These are phyloP conservation scores for Nemania bipapillata DNA, from an alignment of 2,329 filamentous ascomycete species.

Conservation along the genomic window DNA sequence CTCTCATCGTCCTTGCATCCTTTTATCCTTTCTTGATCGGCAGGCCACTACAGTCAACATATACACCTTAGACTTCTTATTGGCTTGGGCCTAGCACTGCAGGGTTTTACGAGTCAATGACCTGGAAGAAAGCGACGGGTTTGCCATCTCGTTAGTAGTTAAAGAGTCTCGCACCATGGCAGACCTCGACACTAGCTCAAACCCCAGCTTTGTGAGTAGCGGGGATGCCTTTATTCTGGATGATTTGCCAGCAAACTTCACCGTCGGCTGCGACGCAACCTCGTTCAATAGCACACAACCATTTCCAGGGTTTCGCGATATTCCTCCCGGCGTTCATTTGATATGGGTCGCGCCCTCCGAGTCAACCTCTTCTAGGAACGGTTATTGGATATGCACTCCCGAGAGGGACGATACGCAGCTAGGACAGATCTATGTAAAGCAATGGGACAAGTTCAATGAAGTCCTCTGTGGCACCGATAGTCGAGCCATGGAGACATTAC, in stretches of 20 bases:
- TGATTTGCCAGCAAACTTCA: slow-evolving; percentile 62
- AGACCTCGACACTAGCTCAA: slow-evolving; percentile 37
- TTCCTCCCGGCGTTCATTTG: slow-evolving; percentile 68
- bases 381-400: slow-evolving; percentile 66
- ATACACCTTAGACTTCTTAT: neutral
- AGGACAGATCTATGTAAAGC: slow-evolving; percentile 51
- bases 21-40: neutral
- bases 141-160: slow-evolving; percentile 13
- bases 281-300: slow-evolving; percentile 58
- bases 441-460: slow-evolving; percentile 65
- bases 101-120: slow-evolving; percentile 42
- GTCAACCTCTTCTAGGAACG: slow-evolving; percentile 62
- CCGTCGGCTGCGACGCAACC: slow-evolving; percentile 64
- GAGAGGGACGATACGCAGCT: slow-evolving; percentile 46
- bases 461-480: slow-evolving; percentile 61
- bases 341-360: slow-evolving; percentile 66
- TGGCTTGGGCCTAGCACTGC: neutral
- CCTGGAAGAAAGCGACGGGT: slow-evolving; percentile 19
- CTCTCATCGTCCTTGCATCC: neutral
- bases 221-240: slow-evolving; percentile 66
- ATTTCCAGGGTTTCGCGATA: slow-evolving; percentile 65
- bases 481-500: slow-evolving; percentile 59
- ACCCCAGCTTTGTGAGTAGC: slow-evolving; percentile 46
- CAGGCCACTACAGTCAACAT: neutral
- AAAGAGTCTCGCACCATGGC: slow-evolving; percentile 37